A percentile compares a stretch with the other conserved stretches of the same genome.
These are phyloP conservation scores for Hippophae tibetana DNA, from an alignment of 306 rosid species.

Conservation along the genomic window DNA sequence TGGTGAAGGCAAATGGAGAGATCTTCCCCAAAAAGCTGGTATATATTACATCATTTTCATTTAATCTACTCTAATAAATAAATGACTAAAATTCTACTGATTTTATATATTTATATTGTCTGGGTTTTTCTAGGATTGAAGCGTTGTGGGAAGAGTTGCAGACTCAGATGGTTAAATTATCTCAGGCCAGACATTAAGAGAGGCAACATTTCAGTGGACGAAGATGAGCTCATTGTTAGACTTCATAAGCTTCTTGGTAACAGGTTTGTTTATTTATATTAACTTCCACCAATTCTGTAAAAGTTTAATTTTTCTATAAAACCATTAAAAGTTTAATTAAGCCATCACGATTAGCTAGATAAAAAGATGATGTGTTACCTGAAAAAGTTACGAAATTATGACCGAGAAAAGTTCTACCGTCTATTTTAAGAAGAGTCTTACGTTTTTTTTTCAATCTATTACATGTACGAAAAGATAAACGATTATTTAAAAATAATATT, in stretches of 20 bases:
- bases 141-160: constrained; percentile 28
- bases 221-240: constrained; percentile 26
- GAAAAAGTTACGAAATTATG: too few relatives aligned
- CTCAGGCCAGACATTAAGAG: constrained; percentile 24
- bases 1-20: constrained; percentile 17
- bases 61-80: too few relatives aligned
- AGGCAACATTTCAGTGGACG: constrained; percentile 22
- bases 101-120: too few relatives aligned
- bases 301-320: not conserved
- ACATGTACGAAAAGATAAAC: too few relatives aligned
- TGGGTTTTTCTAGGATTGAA: constrained; percentile 11
- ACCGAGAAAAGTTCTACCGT: too few relatives aligned
- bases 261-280: constrained; percentile 8
- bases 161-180: constrained; percentile 27
- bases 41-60: not conserved
- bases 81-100: too few relatives aligned
- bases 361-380: too few relatives aligned
- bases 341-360: not conserved
- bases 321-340: too few relatives aligned
- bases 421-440: too few relatives aligned
- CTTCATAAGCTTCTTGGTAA: constrained; percentile 26
- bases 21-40: constrained; percentile 12
- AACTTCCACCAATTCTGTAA: too few relatives aligned
- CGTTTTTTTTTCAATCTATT: too few relatives aligned
- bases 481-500: too few relatives aligned